Conservation (phyloP, 257 asterid species). For the Solanum tacnaense region DNA sequence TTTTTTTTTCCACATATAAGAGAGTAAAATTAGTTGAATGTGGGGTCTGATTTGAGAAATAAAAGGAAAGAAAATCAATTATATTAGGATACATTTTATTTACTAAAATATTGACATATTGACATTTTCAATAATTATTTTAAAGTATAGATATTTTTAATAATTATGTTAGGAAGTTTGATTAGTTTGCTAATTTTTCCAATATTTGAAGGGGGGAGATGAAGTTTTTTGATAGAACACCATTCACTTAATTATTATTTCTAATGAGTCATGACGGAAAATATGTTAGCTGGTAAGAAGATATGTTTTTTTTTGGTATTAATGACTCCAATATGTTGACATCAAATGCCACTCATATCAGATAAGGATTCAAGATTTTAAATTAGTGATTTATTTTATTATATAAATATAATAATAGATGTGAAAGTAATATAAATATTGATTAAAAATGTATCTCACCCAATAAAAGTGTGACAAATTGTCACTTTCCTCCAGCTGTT, state of each 20-base stretch:
- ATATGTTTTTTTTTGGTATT: neutral
- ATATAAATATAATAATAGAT: neutral
- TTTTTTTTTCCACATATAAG: no score
- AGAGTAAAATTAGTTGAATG: no score
- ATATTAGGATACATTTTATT: no score
- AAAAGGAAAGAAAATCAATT: no score
- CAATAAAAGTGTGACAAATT: neutral
- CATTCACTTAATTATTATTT: neutral
- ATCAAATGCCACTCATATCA: neutral
- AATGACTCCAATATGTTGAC: neutral
- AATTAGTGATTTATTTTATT: neutral
- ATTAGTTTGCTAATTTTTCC: no score
- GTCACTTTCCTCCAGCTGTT: neutral
- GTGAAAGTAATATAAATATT: neutral
- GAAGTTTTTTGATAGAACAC: neutral
- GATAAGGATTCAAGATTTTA: neutral
- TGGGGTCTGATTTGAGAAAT: no score
- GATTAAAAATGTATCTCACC: neutral
- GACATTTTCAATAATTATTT: no score
- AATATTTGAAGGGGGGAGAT: neutral
- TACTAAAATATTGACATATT: no score
- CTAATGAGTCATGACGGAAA: neutral
- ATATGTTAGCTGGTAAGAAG: neutral
- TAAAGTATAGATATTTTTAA: no score
- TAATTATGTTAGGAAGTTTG: no score